Evolutionary conservation across 305 asterid genomes (phyloP).

Genomic region (Plantago coronopus): DNA sequence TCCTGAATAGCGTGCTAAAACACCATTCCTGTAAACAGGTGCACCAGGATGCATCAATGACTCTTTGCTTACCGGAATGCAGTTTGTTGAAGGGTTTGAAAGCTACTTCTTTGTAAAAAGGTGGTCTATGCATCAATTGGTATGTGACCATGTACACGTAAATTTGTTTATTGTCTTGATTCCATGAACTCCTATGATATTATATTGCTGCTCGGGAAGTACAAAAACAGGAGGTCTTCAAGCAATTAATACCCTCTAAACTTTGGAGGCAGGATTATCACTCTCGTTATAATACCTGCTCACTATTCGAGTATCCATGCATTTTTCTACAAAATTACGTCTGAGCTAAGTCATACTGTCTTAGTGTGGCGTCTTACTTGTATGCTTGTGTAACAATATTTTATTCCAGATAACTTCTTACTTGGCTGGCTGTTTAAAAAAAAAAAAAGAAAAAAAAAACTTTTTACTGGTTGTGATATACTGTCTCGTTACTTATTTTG

Average conservation of each 20-base stretch:
- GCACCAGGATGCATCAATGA: slow-evolving; percentile 91
- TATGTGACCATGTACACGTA: slow-evolving; percentile 29
- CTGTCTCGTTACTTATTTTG: slow-evolving; percentile 17
- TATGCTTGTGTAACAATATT: background rate
- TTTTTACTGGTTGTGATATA: background rate
- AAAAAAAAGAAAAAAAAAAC: too few relatives aligned
- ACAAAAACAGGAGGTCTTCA: too few relatives aligned
- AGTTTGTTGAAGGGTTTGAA: slow-evolving; percentile 85
- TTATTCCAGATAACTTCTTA: slow-evolving; percentile 3
- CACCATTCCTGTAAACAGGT: slow-evolving; percentile 38
- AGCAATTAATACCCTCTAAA: too few relatives aligned
- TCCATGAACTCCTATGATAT: too few relatives aligned
- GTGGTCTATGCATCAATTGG: slow-evolving; percentile 98
- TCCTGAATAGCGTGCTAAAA: slow-evolving; percentile 18
- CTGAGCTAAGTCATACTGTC: background rate
- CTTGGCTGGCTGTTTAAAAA: too few relatives aligned
- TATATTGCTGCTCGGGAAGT: background rate
- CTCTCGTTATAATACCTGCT: background rate
- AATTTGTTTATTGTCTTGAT: background rate
- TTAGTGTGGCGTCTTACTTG: background rate
- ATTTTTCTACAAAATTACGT: background rate
- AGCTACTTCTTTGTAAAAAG: slow-evolving; percentile 81
- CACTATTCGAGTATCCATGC: background rate
- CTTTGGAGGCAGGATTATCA: too few relatives aligned
- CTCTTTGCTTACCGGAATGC: slow-evolving; percentile 75